Percentiles rank a stretch among this genome's conserved stretches.
These are phyloP conservation scores for Torulaspora gathmanii DNA, from an alignment of 805 yeast genomes.

Conservation along the genomic window DNA sequence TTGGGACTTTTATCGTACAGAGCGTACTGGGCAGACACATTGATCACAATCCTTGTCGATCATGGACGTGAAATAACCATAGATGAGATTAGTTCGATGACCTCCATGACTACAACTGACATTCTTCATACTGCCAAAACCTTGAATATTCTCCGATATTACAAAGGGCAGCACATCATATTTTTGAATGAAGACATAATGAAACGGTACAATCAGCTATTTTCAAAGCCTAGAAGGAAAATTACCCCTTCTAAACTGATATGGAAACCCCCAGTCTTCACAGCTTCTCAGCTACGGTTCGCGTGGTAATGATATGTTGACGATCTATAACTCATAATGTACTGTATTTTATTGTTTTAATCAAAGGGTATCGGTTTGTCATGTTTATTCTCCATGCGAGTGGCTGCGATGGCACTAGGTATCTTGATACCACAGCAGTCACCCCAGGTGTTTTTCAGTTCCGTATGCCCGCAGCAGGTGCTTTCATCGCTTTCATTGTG, in stretches of 20 bases:
- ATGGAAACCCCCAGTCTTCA: slow-evolving; percentile 94
- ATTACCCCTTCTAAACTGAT: slow-evolving; percentile 65
- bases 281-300: slow-evolving; percentile 91
- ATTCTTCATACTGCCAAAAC: slow-evolving; percentile 91
- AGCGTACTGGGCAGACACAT: slow-evolving; percentile 93
- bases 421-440: slow-evolving; percentile 97
- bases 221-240: slow-evolving; percentile 67
- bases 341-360: slow-evolving; percentile 36
- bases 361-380: slow-evolving; percentile 61
- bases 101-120: slow-evolving; percentile 96
- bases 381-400: slow-evolving; percentile 43
- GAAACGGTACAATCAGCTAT: slow-evolving; percentile 64
- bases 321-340: not conserved
- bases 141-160: slow-evolving; percentile 80
- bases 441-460: slow-evolving; percentile 66
- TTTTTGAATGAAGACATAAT: slow-evolving; percentile 78
- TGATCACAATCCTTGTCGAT: slow-evolving; percentile 69
- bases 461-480: slow-evolving; percentile 38
- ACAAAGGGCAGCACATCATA: slow-evolving; percentile 92
- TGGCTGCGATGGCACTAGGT: slow-evolving; percentile 94
- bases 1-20: slow-evolving; percentile 88
- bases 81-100: slow-evolving; percentile 79
- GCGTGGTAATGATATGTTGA: slow-evolving; percentile 61
- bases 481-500: slow-evolving; percentile 22
- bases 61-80: slow-evolving; percentile 64